These are phyloP conservation scores for Crinitomyces ghanaensis DNA, from an alignment of 805 yeast genomes.

Conservation along the genomic window DNA sequence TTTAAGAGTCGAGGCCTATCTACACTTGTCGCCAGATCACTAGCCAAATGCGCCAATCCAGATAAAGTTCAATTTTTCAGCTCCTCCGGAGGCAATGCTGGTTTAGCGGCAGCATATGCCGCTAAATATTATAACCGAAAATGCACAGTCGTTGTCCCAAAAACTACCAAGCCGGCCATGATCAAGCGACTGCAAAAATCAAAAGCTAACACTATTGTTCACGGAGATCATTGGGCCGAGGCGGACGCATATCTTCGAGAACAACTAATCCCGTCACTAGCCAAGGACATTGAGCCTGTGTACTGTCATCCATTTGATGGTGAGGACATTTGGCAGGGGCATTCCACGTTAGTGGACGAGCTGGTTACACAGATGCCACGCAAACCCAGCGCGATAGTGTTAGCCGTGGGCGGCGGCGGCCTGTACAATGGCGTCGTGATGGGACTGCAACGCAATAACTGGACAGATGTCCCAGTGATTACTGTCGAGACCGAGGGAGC, in stretches of 20 bases:
- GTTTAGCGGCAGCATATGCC: slow-evolving; percentile 89
- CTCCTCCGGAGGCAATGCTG: slow-evolving; percentile 95
- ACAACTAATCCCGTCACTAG: slow-evolving; percentile 51
- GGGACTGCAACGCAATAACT: slow-evolving; percentile 53
- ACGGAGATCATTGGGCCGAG: slow-evolving; percentile 70
- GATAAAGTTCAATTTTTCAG: slow-evolving; percentile 43
- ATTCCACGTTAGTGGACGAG: slow-evolving; percentile 84
- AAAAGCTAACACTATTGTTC: slow-evolving; percentile 41
- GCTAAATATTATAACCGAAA: slow-evolving; percentile 49
- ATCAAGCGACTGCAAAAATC: slow-evolving; percentile 32
- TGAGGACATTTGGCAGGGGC: slow-evolving; percentile 91
- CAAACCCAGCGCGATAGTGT: slow-evolving; percentile 66
- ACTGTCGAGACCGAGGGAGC: slow-evolving; percentile 55
- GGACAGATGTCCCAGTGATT: slow-evolving; percentile 27
- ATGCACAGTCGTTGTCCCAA: slow-evolving; percentile 55
- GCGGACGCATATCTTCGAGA: slow-evolving; percentile 66
- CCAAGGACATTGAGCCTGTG: slow-evolving; percentile 49
- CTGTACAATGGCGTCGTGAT: slow-evolving; percentile 72
- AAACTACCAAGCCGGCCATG: slow-evolving; percentile 35
- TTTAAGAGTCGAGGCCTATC: slow-evolving; percentile 86
- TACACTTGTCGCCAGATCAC: slow-evolving; percentile 45
- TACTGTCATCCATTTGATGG: slow-evolving; percentile 88
- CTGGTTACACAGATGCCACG: slow-evolving; percentile 53
- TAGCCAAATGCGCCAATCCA: slow-evolving; percentile 25
- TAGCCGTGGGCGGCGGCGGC: slow-evolving; percentile 95